These are phyloP conservation scores for Phytophthora uliginosa DNA, from an alignment of 352 stramenopile genomes.

Conservation along the genomic window DNA sequence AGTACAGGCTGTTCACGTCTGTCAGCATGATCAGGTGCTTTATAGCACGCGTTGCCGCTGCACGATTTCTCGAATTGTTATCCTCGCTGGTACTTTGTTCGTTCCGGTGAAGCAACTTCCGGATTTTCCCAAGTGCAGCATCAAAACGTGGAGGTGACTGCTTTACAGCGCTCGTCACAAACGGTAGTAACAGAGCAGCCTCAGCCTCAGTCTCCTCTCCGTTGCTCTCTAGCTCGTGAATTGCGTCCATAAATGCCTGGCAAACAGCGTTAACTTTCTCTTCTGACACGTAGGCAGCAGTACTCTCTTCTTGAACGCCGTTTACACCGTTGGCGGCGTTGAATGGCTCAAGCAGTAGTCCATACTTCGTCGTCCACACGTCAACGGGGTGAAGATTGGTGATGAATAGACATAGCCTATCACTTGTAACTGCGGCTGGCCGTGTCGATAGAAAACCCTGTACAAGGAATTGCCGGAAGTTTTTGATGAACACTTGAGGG, in stretches of 20 bases:
- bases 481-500: slow-evolving; percentile 46
- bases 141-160: slow-evolving; percentile 66
- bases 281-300: background rate
- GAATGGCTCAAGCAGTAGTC: slow-evolving; percentile 47
- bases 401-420: slow-evolving; percentile 80
- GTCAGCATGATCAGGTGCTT: slow-evolving; percentile 82
- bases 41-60: slow-evolving; percentile 59
- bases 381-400: slow-evolving; percentile 79
- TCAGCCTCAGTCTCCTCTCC: slow-evolving; percentile 20
- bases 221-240: slow-evolving; percentile 38
- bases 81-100: background rate
- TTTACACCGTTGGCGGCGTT: background rate
- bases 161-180: slow-evolving; percentile 75
- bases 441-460: slow-evolving; percentile 40
- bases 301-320: slow-evolving; percentile 7
- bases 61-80: slow-evolving; percentile 1
- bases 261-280: slow-evolving; percentile 74
- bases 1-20: slow-evolving; percentile 72
- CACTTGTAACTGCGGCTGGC: slow-evolving; percentile 52
- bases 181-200: slow-evolving; percentile 64
- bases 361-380: slow-evolving; percentile 81
- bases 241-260: slow-evolving; percentile 47
- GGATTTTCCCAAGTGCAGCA: slow-evolving; percentile 50
- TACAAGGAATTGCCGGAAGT: slow-evolving; percentile 43
- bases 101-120: slow-evolving; percentile 37